Evolutionary conservation across 495 filamentous ascomycete species (phyloP), one percentile per base, ranked within the genome.

Genomic region (Terfezia claveryi): DNA sequence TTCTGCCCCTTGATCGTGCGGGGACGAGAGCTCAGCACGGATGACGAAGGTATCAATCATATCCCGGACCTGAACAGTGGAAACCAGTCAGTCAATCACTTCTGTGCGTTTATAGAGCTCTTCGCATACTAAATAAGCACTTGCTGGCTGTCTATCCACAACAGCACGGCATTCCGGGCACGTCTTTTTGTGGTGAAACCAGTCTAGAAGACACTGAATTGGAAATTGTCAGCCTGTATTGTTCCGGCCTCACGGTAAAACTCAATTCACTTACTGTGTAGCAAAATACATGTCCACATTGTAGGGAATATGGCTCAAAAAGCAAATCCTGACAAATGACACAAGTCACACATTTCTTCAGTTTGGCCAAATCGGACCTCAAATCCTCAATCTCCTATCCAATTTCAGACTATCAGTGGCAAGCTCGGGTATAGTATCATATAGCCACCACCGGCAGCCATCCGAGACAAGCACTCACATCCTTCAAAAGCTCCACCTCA

Each of bases 251-350:
- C 27, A 32, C 27, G 7, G 7, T 7, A 32, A 32, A 32, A 32
- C 27, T 20, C 20, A 20, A 20, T 20, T 20, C 27, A 32, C 27
- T 32, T 56, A 81, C 78, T 49, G 73, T 77, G 60, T 85, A 85
- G 64, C 81, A 85, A 61, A 82, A 85, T 5, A 81, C 82, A 67
- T 85, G 81, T 1, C 81, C 81, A 59, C 81, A 85, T 44, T 76
- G 73, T 44, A 82, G 74, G 17, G 74, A 80, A 65, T 80, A 85
- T 8, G 81, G 81, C 60, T 85, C 81, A 68, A 82, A 85, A 11
- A 85, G 69, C 36, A 81, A 73, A 20, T 77, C 72, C 38, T 80
- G 74, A 58, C 81, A 85, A 53, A 85, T 80, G 53, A 80, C 78
- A 66, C 81, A 85, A 52, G 76, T 78, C 59, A 82, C 59, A 32